Conservation (phyloP, 2,329 filamentous ascomycete genomes). For the Myriosclerotinia curreyana region DNA sequence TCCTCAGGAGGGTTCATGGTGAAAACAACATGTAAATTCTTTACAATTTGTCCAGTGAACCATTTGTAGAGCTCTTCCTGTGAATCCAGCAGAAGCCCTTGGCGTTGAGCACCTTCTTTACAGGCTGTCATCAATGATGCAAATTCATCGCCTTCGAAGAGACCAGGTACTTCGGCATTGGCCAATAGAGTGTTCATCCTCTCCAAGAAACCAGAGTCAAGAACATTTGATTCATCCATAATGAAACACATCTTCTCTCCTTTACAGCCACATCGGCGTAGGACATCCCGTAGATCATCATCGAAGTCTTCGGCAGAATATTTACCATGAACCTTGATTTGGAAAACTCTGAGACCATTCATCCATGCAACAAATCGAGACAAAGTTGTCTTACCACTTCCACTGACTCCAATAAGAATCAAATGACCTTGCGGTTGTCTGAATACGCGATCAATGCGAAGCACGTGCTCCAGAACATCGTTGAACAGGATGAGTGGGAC, state of each 20-base stretch:
- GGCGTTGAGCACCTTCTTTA: slow-evolving; percentile 95
- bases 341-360: slow-evolving; percentile 98
- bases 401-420: slow-evolving; percentile 97
- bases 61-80: slow-evolving; percentile 99
- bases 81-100: slow-evolving; percentile 91
- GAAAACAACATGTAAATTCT: slow-evolving; percentile 98
- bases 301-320: slow-evolving; percentile 99
- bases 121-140: slow-evolving; percentile 98
- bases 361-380: slow-evolving; percentile 99
- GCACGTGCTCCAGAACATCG: slow-evolving; percentile 94
- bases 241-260: slow-evolving; percentile 99
- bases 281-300: slow-evolving; percentile 89
- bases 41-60: slow-evolving; percentile 99
- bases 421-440: slow-evolving; percentile 96
- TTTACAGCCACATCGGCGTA: slow-evolving; percentile 92
- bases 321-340: slow-evolving; percentile 99
- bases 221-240: slow-evolving; percentile 98
- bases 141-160: slow-evolving; percentile 99
- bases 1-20: slow-evolving; percentile 99
- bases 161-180: slow-evolving; percentile 97
- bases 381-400: slow-evolving; percentile 95
- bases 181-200: slow-evolving; percentile 98
- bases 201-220: slow-evolving; percentile 97
- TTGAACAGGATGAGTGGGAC: slow-evolving; percentile 99
- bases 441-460: slow-evolving; percentile 98